Percentiles rank a stretch among this genome's conserved stretches.
Conservation (phyloP, 148 eudicot genomes). For the Diospyros kaki region DNA sequence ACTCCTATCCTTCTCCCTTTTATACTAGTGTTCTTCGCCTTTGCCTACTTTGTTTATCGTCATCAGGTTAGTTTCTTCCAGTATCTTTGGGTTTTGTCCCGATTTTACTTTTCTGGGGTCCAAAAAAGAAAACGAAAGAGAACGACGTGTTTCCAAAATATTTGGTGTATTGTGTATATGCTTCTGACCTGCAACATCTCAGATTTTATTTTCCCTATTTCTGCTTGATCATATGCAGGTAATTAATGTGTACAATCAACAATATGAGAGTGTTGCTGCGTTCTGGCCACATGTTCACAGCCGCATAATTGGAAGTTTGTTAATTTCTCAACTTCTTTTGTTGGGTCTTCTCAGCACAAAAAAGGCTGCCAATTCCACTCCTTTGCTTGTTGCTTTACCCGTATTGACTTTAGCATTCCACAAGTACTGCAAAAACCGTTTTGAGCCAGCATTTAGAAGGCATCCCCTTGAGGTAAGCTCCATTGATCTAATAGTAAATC, state of each 20-base stretch:
- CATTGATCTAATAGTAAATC: background rate
- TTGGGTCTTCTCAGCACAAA: conserved; percentile 88
- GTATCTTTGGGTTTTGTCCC: background rate
- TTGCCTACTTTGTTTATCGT: conserved; percentile 88
- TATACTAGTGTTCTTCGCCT: conserved; percentile 75
- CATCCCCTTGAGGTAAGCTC: conserved; percentile 84
- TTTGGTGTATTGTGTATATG: background rate
- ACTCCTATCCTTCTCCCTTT: conserved; percentile 91
- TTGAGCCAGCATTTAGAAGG: conserved; percentile 84
- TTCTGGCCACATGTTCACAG: conserved; percentile 98
- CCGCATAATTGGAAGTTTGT: conserved; percentile 82
- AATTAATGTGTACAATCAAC: conserved; percentile 87
- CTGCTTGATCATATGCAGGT: conserved; percentile 40
- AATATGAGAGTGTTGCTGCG: conserved; percentile 85
- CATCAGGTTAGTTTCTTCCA: conserved; percentile 61
- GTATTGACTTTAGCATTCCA: conserved; percentile 79
- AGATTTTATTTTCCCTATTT: background rate
- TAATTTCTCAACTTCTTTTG: conserved; percentile 86
- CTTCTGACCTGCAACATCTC: conserved; percentile 4
- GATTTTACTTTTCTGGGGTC: background rate
- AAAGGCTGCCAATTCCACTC: conserved; percentile 87
- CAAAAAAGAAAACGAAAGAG: background rate
- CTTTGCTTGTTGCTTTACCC: conserved; percentile 73
- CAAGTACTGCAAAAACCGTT: conserved; percentile 82
- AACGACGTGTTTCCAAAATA: background rate